phyloP scores from a whole-genome alignment of 106 monocot species.

The Hemerocallis citrina region DNA sequence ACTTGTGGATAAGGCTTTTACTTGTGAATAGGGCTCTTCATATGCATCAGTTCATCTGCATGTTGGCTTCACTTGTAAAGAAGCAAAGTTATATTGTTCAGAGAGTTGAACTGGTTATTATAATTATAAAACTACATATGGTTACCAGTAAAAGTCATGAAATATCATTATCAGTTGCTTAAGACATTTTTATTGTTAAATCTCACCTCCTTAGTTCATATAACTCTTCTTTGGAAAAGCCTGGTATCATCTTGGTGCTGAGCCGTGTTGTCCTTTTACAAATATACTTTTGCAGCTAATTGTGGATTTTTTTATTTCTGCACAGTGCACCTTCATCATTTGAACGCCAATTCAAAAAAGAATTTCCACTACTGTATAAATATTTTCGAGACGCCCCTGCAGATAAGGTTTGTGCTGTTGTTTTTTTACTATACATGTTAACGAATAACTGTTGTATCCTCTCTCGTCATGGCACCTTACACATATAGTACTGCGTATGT shows the following conservation, averaged over 20 bases:
- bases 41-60: background rate
- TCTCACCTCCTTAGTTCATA: too few relatives aligned
- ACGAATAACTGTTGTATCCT: background rate
- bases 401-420: slow-evolving; percentile 33
- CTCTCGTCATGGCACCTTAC: background rate
- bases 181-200: too few relatives aligned
- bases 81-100: too few relatives aligned
- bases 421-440: background rate
- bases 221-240: too few relatives aligned
- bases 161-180: too few relatives aligned
- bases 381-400: slow-evolving; percentile 70
- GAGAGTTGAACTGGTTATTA: too few relatives aligned
- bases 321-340: slow-evolving; percentile 84
- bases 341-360: slow-evolving; percentile 60
- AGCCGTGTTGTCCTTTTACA: too few relatives aligned
- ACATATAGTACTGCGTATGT: background rate
- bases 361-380: slow-evolving; percentile 53
- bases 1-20: background rate
- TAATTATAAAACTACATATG: too few relatives aligned
- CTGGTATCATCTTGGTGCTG: too few relatives aligned
- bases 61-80: too few relatives aligned
- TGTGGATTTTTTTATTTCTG: background rate
- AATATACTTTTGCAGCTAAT: too few relatives aligned
- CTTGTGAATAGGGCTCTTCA: background rate
- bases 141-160: too few relatives aligned